A percentile compares a stretch with the other conserved stretches of the same genome.
Conservation (phyloP, 2,329 filamentous ascomycete genomes). For the Colletotrichum noveboracense region DNA sequence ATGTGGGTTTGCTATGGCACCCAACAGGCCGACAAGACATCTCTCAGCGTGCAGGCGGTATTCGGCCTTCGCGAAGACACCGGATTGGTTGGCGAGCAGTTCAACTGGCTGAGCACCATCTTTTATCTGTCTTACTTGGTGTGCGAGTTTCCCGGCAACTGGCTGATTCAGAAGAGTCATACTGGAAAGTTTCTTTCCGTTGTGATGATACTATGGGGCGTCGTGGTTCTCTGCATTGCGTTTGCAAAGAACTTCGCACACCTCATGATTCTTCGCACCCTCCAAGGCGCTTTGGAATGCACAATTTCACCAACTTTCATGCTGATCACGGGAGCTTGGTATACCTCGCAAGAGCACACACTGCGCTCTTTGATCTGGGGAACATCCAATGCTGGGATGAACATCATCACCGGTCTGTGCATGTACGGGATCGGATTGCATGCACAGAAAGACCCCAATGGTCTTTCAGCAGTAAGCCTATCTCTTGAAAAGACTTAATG, state of each 20-base stretch:
- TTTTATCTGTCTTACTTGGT: slow-evolving; percentile 34
- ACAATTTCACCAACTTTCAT: slow-evolving; percentile 34
- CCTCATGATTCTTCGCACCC: slow-evolving; percentile 31
- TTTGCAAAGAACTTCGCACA: slow-evolving; percentile 33
- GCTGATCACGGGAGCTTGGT: slow-evolving; percentile 36
- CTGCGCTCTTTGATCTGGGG: slow-evolving; percentile 35
- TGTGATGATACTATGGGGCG: slow-evolving; percentile 37
- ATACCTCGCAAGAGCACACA: slow-evolving; percentile 34
- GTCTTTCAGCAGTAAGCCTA: background rate
- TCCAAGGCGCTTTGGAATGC: slow-evolving; percentile 34
- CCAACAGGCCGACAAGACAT: slow-evolving; percentile 35
- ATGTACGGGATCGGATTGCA: slow-evolving; percentile 30
- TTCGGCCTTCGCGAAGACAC: slow-evolving; percentile 34
- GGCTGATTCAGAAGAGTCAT: slow-evolving; percentile 22
- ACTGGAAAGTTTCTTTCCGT: slow-evolving; percentile 37
- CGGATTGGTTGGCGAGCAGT: slow-evolving; percentile 31
- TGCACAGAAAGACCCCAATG: slow-evolving; percentile 6
- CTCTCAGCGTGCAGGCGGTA: slow-evolving; percentile 31
- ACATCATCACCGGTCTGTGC: slow-evolving; percentile 33
- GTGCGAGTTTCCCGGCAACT: slow-evolving; percentile 32
- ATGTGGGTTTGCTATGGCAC: slow-evolving; percentile 34
- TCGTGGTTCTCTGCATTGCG: slow-evolving; percentile 32
- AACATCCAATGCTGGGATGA: slow-evolving; percentile 36
- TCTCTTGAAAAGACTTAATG: rapidly evolving
- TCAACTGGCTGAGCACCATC: slow-evolving; percentile 33